phyloP scores from a whole-genome alignment of 2,329 filamentous ascomycete genomes.

The Penicillium freii region DNA sequence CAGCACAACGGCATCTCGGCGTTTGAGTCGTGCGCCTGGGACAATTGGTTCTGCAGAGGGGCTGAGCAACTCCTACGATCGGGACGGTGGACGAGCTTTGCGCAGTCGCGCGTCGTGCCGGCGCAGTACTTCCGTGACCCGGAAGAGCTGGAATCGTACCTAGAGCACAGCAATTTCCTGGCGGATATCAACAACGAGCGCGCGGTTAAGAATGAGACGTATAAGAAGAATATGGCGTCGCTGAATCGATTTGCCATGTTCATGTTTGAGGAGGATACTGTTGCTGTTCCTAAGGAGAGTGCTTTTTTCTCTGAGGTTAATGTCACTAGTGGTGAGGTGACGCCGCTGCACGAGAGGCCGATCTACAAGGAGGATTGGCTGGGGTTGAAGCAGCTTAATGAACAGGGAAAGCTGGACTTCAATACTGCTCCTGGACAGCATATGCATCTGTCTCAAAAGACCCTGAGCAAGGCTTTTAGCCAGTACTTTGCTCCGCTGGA shows the following conservation, averaged over 20 bases:
- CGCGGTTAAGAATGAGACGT: slow-evolving; percentile 66
- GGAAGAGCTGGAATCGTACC: slow-evolving; percentile 66
- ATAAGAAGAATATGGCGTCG: slow-evolving; percentile 66
- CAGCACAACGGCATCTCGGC: slow-evolving; percentile 90
- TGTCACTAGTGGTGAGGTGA: slow-evolving; percentile 59
- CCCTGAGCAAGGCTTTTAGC: slow-evolving; percentile 64
- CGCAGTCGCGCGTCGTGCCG: slow-evolving; percentile 79
- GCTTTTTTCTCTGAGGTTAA: slow-evolving; percentile 90
- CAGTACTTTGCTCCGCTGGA: slow-evolving; percentile 45
- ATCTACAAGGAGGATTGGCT: slow-evolving; percentile 94
- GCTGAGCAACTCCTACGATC: slow-evolving; percentile 74
- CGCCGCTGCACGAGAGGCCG: slow-evolving; percentile 63
- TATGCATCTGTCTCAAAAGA: slow-evolving; percentile 71
- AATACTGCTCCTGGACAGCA: slow-evolving; percentile 71
- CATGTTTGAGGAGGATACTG: slow-evolving; percentile 81
- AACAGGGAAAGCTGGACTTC: slow-evolving; percentile 76
- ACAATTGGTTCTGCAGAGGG: slow-evolving; percentile 77
- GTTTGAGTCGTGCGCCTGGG: slow-evolving; percentile 69
- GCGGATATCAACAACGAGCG: slow-evolving; percentile 97
- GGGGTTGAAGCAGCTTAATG: slow-evolving; percentile 74
- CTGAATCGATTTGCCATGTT: slow-evolving; percentile 84
- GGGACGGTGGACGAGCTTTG: slow-evolving; percentile 76
- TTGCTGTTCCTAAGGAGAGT: slow-evolving; percentile 85
- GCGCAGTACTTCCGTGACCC: slow-evolving; percentile 91
- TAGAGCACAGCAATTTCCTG: slow-evolving; percentile 79